Evolutionary conservation across 1,284 basidiomycete species (phyloP).

Genomic region (Cutaneotrichosporon sp.): DNA sequence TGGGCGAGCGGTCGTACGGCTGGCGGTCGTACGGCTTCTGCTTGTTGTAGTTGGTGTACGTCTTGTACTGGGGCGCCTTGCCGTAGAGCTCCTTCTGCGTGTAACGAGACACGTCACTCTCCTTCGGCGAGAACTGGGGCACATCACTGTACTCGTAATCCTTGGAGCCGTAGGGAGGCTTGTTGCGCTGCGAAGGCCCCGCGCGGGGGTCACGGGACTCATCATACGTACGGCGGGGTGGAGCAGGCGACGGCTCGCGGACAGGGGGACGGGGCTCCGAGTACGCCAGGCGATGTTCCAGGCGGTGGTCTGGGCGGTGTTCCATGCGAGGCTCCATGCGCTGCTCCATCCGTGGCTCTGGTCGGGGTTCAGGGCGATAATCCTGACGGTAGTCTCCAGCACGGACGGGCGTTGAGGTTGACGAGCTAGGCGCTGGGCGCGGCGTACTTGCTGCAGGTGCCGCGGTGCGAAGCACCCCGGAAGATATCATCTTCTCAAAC

Average conservation of each 20-base stretch:
- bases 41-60: conserved; percentile 1
- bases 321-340: background rate
- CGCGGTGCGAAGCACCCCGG: background rate
- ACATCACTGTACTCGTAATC: conserved; percentile 8
- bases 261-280: background rate
- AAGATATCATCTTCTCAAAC: conserved; percentile 18
- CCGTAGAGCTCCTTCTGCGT: background rate
- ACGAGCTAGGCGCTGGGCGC: background rate
- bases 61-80: conserved; percentile 9
- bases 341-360: background rate
- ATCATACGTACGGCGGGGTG: background rate
- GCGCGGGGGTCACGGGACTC: background rate
- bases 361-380: background rate
- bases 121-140: too few species aligned
- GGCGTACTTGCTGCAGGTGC: background rate
- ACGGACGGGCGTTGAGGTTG: background rate
- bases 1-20: background rate
- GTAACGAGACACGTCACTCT: too few species aligned
- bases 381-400: background rate
- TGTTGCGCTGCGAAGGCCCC: background rate
- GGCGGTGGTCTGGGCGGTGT: background rate
- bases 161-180: conserved; percentile 4
- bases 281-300: background rate
- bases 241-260: background rate
- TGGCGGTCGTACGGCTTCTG: conserved; percentile 1